Conservation (phyloP, 257 asterid species). For the Solanum chaucha region DNA sequence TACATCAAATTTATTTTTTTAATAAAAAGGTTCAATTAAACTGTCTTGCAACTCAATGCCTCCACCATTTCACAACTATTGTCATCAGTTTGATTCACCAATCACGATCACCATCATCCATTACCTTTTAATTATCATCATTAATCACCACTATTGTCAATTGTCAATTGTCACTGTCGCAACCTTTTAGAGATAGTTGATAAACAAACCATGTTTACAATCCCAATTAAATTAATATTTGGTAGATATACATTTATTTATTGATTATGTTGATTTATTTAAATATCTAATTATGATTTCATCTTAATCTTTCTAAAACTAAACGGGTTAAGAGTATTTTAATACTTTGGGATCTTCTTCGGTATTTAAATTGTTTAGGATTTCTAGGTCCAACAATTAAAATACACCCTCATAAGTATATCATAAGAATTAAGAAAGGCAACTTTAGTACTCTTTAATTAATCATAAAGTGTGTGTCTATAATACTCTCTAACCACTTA, state of each 20-base stretch:
- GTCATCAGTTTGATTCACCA: background rate
- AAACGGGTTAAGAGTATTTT: no score
- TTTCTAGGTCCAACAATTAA: background rate
- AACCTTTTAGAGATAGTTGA: background rate
- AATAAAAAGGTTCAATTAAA: background rate
- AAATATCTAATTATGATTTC: no score
- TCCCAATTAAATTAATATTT: background rate
- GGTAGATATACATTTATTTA: background rate
- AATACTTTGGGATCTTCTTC: background rate
- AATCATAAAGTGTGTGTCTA: background rate
- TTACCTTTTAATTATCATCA: background rate
- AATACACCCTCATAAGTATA: background rate
- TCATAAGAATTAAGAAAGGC: background rate
- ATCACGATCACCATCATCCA: background rate
- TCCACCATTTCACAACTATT: background rate
- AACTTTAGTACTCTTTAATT: background rate
- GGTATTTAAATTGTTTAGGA: background rate
- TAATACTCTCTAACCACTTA: background rate
- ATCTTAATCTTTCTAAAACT: no score
- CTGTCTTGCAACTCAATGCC: background rate
- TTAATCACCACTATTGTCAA: background rate
- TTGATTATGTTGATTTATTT: background rate
- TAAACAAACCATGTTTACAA: background rate
- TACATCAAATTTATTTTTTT: background rate
- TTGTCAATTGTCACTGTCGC: background rate